A percentile compares a stretch with the other conserved stretches of the same genome.
Evolutionary conservation across 2,329 filamentous ascomycete species (phyloP).

Genomic region (Ambrosiella xylebori): DNA sequence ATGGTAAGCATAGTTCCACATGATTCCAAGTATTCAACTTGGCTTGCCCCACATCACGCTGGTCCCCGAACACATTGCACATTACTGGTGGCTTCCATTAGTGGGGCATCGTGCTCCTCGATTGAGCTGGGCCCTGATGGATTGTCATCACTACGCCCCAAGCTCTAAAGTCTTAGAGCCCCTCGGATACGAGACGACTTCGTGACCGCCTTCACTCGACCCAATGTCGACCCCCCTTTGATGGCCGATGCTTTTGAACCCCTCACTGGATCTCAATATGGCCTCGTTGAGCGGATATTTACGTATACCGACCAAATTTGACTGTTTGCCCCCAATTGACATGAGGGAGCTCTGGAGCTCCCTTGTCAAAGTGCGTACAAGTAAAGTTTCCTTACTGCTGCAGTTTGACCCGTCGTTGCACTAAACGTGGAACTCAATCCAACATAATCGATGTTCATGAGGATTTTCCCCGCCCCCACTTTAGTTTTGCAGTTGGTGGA

Average conservation of each 20-base stretch:
- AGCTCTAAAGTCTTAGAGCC: not conserved
- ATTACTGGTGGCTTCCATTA: not conserved
- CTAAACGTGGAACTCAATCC: not conserved
- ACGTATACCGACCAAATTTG: not conserved
- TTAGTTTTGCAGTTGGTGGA: not conserved
- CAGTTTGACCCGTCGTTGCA: not conserved
- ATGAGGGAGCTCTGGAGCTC: not conserved
- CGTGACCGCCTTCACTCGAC: not conserved
- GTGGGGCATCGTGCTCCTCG: not conserved
- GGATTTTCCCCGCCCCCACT: not conserved
- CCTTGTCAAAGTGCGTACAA: not conserved
- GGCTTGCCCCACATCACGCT: not conserved
- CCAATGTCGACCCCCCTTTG: not conserved
- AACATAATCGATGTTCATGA: not conserved
- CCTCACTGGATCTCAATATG: not conserved
- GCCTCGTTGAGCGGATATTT: not conserved
- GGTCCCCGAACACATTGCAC: not conserved
- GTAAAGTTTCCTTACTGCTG: not conserved
- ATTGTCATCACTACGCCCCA: not conserved
- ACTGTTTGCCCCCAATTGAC: not conserved
- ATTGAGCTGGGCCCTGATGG: not conserved
- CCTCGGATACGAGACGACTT: not conserved
- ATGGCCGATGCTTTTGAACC: not conserved
- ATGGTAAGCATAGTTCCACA: constrained; percentile 44
- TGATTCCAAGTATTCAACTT: not conserved